These are phyloP conservation scores for Spinellus fusiger DNA, from an alignment of 192 early-diverging fungal species.

Conservation along the genomic window DNA sequence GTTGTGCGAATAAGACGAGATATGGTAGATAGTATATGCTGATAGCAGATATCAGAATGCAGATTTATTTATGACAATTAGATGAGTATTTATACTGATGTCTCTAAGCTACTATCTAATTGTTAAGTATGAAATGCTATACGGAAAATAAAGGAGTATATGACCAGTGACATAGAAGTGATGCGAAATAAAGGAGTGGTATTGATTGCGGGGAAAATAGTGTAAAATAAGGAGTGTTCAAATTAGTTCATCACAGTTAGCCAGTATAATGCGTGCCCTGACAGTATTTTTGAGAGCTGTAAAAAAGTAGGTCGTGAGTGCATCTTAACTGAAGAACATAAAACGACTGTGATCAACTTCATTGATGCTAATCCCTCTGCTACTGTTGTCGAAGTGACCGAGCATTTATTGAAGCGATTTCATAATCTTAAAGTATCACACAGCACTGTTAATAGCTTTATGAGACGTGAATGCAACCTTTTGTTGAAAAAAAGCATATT, in stretches of 20 bases:
- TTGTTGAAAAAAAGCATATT: background rate
- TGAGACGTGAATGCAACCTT: conserved; percentile 6
- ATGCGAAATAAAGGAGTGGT: too few relatives aligned
- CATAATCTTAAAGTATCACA: conserved; percentile 5
- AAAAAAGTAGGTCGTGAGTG: background rate
- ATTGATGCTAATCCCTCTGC: too few relatives aligned
- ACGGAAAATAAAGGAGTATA: too few relatives aligned
- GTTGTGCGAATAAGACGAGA: too few relatives aligned
- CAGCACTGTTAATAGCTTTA: conserved; percentile 9
- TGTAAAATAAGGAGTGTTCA: background rate
- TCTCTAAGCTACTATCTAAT: too few relatives aligned
- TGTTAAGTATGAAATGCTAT: too few relatives aligned
- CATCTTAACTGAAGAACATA: background rate
- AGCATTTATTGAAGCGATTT: conserved; percentile 7
- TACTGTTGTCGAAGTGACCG: conserved; percentile 10
- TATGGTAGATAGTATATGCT: too few relatives aligned
- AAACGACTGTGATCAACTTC: background rate
- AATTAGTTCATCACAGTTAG: background rate
- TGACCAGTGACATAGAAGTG: too few relatives aligned
- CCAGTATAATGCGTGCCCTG: conserved; percentile 1
- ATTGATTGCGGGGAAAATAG: too few relatives aligned
- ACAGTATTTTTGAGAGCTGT: background rate
- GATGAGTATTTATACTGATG: too few relatives aligned
- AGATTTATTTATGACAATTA: too few relatives aligned
- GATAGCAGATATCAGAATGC: too few relatives aligned